Evolutionary conservation across 495 filamentous ascomycete species (phyloP), one percentile per base, ranked within the genome.

Genomic region (Penicillium maclennaniae): DNA sequence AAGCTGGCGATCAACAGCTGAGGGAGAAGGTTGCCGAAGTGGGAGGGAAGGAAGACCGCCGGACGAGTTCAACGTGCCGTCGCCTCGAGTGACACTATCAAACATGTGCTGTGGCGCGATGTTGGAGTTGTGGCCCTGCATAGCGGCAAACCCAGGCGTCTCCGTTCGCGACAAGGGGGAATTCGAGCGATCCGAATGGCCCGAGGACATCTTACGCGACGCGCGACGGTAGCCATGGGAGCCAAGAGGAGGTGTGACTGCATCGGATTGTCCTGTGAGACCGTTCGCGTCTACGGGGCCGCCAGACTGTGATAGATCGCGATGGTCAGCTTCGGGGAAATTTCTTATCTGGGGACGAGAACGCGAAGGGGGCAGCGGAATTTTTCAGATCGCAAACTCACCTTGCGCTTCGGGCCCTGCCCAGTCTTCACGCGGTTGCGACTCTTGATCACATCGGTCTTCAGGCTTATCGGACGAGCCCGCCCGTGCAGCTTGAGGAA

Each of bases 391-490:
- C 43, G 51, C 42, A 40, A 27, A 67, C 77, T 68, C 62, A 92
- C 92, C 83, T 96, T 97, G 71, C 91, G 92, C 74, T 92, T 93
- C 47, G 85, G 82, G 9, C 84, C 85, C 60, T 90, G 86, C 6
- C 88, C 89, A 42, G 91, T 93, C 78, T 97, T 97, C 45, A 97
- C 92, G 49, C 93, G 85, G 68, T 99, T 99, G 60, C 93, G 91
- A 75, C 92, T 96, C 75, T 99, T 99, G 74, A 99, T 99, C 54
- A 97, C 91, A 77, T 99, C 95, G 41, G 95, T 99, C 76, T 99
- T 99, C 59, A 99, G 81, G 58, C 87, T 92, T 71, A 95, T 95
- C 63, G 95, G 95, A 47, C 93, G 86, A 56, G 95, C 84, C 19
- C 91, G 84, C 54, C 90, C 89, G 60, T 99, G 93, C 54, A 99